Evolutionary conservation across 2,329 filamentous ascomycete genomes (phyloP), one percentile per base, ranked within the genome.

Genomic region (Xylaria polymorpha): DNA sequence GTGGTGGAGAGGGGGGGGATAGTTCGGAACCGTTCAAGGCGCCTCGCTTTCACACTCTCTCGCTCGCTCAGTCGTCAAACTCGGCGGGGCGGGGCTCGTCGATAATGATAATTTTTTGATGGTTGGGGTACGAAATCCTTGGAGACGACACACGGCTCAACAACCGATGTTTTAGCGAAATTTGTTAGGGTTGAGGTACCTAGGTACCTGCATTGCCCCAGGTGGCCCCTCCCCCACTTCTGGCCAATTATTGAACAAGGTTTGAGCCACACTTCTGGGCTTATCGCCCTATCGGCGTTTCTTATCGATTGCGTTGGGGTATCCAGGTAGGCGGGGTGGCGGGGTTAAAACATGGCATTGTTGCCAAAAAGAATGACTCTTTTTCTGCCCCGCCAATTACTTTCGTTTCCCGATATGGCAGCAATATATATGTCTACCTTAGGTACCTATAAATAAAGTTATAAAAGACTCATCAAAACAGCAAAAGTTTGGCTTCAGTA

Each of bases 151-250:
- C 62, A 70, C 66, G 53, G 62, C 56, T 43, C 37, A 60, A 75
- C 72, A 72, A 64, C 78, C 77, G 75, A 75, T 69, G 74, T 77
- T 78, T 78, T 74, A 73, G 71, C 77, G 76, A 73, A 73, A 73
- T 25, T 29, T 41, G 46, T 77, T 78, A 78, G 77, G 77, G 77
- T 71, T 78, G 74, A 58, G 58, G 66, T 32, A 65, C 37, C 71
- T 62, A 44, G 18, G 46, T 25, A 50, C 41, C 41, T 44, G 41
- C 41, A 44, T 3, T 6, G 41, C 3, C 5, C n/a, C n/a, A n/a
- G n/a, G n/a, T n/a, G n/a, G n/a, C n/a, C 25, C 25, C 25, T 29
- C 25, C 25, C 25, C 4, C 25, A 29, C 25, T 29, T 4, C 25
- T 29, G 25, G 25, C 25, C 25, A 29, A 29, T 29, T 29, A 29